phyloP scores from a whole-genome alignment of 2,329 filamentous ascomycete species.

The Byssoonygena ceratinophila region DNA sequence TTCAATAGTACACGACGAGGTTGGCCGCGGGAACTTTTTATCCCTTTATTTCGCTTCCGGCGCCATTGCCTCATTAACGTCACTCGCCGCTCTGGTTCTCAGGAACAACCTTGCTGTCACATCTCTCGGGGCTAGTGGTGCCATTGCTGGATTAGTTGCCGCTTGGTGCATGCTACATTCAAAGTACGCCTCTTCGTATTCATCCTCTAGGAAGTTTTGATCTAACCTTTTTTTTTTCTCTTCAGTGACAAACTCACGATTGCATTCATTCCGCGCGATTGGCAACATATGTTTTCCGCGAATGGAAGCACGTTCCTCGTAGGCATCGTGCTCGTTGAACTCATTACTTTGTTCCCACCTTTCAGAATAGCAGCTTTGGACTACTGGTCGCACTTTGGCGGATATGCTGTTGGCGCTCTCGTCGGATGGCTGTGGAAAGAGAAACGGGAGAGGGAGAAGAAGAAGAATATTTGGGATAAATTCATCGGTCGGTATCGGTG shows the following conservation, averaged over 20 bases:
- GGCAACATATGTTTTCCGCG: slow-evolving; percentile 35
- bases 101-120: slow-evolving; percentile 35
- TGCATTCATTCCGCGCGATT: slow-evolving; percentile 33
- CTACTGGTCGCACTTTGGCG: slow-evolving; percentile 35
- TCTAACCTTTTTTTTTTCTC: neutral
- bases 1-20: slow-evolving; percentile 42
- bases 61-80: slow-evolving; percentile 38
- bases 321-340: slow-evolving; percentile 30
- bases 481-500: slow-evolving; percentile 6
- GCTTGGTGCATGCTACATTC: slow-evolving; percentile 41
- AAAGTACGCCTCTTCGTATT: slow-evolving; percentile 27
- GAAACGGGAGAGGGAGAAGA: slow-evolving; percentile 17
- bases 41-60: slow-evolving; percentile 43
- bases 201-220: neutral
- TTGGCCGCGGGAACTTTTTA: slow-evolving; percentile 47
- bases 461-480: slow-evolving; percentile 14
- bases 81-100: slow-evolving; percentile 38
- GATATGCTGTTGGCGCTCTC: slow-evolving; percentile 30
- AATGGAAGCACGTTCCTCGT: slow-evolving; percentile 31
- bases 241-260: slow-evolving; percentile 34
- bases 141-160: slow-evolving; percentile 41
- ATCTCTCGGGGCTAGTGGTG: slow-evolving; percentile 44
- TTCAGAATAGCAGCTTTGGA: slow-evolving; percentile 30
- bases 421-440: slow-evolving; percentile 21
- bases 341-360: slow-evolving; percentile 26